Conservation (phyloP, 2,329 filamentous ascomycete genomes). For the Clathrospora elynae region DNA sequence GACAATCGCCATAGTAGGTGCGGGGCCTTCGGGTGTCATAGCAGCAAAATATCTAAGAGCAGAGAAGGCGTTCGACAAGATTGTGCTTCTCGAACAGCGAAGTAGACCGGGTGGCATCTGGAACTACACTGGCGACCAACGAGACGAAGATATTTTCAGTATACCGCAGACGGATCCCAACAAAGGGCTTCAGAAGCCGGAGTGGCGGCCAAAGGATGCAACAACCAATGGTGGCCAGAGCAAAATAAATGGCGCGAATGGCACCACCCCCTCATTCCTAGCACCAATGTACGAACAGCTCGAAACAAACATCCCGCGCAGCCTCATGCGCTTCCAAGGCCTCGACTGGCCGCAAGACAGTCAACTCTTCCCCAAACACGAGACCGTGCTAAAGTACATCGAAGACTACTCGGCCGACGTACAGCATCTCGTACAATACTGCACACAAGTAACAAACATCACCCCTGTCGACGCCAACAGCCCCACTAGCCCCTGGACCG, state of each 20-base stretch:
- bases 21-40: constrained; percentile 77
- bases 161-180: constrained; percentile 72
- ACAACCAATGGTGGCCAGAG: not conserved
- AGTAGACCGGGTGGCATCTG: constrained; percentile 79
- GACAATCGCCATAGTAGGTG: constrained; percentile 78
- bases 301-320: constrained; percentile 84
- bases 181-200: constrained; percentile 66
- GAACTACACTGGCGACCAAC: constrained; percentile 69
- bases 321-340: constrained; percentile 80
- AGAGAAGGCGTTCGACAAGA: constrained; percentile 69
- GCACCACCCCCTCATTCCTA: constrained; percentile 64
- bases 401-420: constrained; percentile 72
- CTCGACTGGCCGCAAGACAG: constrained; percentile 65
- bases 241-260: not conserved
- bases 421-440: constrained; percentile 69
- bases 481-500: constrained; percentile 59
- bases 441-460: constrained; percentile 70
- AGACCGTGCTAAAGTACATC: constrained; percentile 75
- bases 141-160: constrained; percentile 53
- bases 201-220: constrained; percentile 48
- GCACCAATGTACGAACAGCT: constrained; percentile 82
- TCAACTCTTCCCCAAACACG: constrained; percentile 75
- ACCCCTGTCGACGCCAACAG: constrained; percentile 37
- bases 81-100: constrained; percentile 84
- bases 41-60: constrained; percentile 78